Percentiles rank a stretch among this genome's conserved stretches.
Evolutionary conservation across 352 stramenopile genomes (phyloP).

Genomic region (Thalassiosira mediterranea): DNA sequence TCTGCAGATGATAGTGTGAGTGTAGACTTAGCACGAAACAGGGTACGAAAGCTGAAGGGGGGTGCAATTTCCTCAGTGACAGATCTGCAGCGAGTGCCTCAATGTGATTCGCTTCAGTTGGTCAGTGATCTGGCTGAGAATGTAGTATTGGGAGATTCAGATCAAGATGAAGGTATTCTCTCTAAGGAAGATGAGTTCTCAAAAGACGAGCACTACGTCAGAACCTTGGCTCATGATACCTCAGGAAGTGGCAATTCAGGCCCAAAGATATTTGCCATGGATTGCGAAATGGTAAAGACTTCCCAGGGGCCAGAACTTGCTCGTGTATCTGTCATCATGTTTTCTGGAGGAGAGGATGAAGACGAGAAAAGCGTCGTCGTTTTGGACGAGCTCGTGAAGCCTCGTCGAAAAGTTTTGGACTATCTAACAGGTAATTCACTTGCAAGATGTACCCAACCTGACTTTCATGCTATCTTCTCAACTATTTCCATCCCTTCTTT

Average conservation of each 20-base stretch:
- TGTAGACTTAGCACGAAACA: no score
- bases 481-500: constrained; percentile 8
- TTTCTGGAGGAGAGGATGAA: constrained; percentile 16
- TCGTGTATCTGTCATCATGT: constrained; percentile 70
- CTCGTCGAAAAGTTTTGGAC: constrained; percentile 63
- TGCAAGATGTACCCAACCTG: constrained; percentile 5
- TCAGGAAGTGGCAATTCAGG: background rate
- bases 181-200: constrained; percentile 44
- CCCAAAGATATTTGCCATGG: constrained; percentile 71
- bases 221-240: constrained; percentile 28
- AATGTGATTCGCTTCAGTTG: constrained; percentile 39
- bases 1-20: no score
- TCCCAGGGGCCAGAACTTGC: constrained; percentile 64
- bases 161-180: constrained; percentile 32
- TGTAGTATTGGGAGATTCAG: constrained; percentile 33
- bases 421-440: constrained; percentile 65
- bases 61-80: background rate
- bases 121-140: constrained; percentile 43
- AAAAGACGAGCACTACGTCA: constrained; percentile 41
- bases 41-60: background rate
- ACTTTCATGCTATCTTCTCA: background rate
- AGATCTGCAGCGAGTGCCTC: constrained; percentile 14
- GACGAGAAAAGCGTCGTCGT: constrained; percentile 51
- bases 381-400: constrained; percentile 76
- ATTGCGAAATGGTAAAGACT: constrained; percentile 84